Conservation (phyloP, 1,284 basidiomycete species). For the Trichosporon faecale region DNA sequence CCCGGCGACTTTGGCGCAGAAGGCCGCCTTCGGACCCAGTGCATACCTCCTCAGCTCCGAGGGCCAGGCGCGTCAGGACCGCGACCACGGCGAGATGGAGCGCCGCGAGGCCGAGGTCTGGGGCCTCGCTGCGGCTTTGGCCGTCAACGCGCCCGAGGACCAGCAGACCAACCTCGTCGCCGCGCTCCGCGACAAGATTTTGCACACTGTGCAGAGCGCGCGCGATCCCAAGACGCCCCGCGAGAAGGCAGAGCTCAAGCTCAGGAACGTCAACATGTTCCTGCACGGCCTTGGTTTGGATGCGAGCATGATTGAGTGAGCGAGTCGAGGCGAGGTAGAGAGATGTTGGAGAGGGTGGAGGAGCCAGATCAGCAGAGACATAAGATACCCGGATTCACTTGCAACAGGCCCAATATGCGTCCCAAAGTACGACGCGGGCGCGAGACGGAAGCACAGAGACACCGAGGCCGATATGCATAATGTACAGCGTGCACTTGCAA, state of each 20-base stretch:
- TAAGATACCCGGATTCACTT: neutral
- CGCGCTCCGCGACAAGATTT: conserved; percentile 75
- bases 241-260: conserved; percentile 45
- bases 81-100: conserved; percentile 62
- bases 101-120: conserved; percentile 52
- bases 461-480: neutral
- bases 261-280: conserved; percentile 53
- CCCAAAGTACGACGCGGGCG: conserved; percentile 11
- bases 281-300: conserved; percentile 49
- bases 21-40: conserved; percentile 57
- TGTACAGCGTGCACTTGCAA: neutral
- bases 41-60: conserved; percentile 49
- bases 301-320: conserved; percentile 40
- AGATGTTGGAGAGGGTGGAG: neutral
- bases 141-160: conserved; percentile 76
- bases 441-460: neutral
- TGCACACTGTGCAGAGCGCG: conserved; percentile 50
- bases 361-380: neutral
- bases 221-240: conserved; percentile 38
- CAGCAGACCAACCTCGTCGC: conserved; percentile 81
- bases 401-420: neutral
- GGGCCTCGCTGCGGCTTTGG: conserved; percentile 64
- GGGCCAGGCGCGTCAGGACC: conserved; percentile 56
- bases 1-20: conserved; percentile 75
- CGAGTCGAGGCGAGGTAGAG: neutral